These are phyloP conservation scores for Lachnellula willkommii DNA, from an alignment of 2,329 filamentous ascomycete species.

Conservation along the genomic window DNA sequence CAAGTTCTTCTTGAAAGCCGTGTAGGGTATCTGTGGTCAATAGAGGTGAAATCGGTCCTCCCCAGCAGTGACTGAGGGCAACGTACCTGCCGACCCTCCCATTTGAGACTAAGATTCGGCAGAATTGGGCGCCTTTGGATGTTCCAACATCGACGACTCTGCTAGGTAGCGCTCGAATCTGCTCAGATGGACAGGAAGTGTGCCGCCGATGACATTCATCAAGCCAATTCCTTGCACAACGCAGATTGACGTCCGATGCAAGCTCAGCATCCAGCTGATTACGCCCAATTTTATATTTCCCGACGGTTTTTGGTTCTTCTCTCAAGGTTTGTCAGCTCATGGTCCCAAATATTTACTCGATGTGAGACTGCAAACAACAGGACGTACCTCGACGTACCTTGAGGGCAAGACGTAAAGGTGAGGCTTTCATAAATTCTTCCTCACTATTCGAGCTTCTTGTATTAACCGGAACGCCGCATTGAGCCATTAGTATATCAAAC, in stretches of 20 bases:
- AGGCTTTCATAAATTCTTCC: neutral
- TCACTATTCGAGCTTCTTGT: neutral
- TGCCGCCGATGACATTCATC: neutral
- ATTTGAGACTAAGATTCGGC: neutral
- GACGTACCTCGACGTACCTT: neutral
- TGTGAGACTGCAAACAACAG: neutral
- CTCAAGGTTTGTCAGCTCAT: too few relatives aligned
- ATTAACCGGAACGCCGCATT: neutral
- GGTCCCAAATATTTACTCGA: neutral
- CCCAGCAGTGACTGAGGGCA: slow-evolving; percentile 29
- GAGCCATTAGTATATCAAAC: neutral
- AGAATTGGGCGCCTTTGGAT: neutral
- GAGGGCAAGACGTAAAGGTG: neutral
- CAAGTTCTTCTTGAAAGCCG: slow-evolving; percentile 1
- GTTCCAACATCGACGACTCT: neutral
- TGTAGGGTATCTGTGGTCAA: slow-evolving; percentile 3
- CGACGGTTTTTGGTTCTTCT: neutral
- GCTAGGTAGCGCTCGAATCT: neutral
- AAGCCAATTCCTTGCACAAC: neutral
- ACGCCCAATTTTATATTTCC: neutral
- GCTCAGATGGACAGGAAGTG: neutral
- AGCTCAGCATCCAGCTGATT: neutral
- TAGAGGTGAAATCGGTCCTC: slow-evolving; percentile 14
- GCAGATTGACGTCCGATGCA: neutral
- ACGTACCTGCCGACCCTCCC: neutral